Evolutionary conservation across 1,139 yeast genomes (phyloP).

Genomic region (Eremothecium cymbalariae): DNA sequence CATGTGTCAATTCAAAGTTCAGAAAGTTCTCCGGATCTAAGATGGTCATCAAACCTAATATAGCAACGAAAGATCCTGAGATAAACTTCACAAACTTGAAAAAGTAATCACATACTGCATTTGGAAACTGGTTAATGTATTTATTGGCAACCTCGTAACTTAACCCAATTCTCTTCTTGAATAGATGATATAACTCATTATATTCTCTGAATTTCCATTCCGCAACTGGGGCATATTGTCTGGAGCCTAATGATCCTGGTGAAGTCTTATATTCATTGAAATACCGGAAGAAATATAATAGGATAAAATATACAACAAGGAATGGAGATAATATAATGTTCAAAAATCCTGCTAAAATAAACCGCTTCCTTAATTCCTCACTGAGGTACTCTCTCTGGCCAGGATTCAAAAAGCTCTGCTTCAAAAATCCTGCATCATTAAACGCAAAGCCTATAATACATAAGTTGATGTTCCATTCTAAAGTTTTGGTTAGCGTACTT

Average conservation of each 20-base stretch:
- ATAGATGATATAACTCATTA: conserved; percentile 85
- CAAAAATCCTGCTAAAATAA: conserved; percentile 78
- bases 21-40: conserved; percentile 87
- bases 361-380: conserved; percentile 65
- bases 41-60: conserved; percentile 74
- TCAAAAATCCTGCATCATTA: conserved; percentile 77
- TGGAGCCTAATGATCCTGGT: conserved; percentile 74
- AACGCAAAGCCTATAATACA: conserved; percentile 84
- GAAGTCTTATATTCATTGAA: conserved; percentile 88
- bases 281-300: conserved; percentile 79
- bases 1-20: conserved; percentile 79
- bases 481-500: conserved; percentile 65
- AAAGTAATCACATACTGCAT: conserved; percentile 60
- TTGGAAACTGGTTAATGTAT: conserved; percentile 87
- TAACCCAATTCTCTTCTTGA: conserved; percentile 65
- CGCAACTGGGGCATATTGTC: conserved; percentile 90
- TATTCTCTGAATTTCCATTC: conserved; percentile 93
- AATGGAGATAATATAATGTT: conserved; percentile 80
- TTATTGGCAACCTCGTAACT: conserved; percentile 74
- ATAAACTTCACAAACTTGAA: conserved; percentile 65
- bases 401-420: conserved; percentile 63
- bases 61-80: conserved; percentile 83
- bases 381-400: conserved; percentile 60
- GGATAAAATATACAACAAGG: conserved; percentile 69
- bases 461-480: conserved; percentile 89